phyloP scores from a whole-genome alignment of 257 asterid genomes.

The Haberlea rhodopensis region DNA sequence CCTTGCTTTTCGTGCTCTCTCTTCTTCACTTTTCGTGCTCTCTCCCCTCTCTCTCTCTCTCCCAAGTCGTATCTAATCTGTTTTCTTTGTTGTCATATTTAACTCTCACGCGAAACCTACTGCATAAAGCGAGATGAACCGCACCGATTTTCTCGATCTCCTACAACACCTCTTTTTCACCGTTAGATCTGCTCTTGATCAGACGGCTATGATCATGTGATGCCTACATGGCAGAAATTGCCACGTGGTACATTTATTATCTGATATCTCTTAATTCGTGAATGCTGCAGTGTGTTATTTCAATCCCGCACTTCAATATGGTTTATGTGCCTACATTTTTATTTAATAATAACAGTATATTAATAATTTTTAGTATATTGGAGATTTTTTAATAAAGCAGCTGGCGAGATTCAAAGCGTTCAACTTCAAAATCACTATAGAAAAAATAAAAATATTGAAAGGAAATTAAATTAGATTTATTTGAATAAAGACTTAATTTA shows the following conservation, averaged over 20 bases:
- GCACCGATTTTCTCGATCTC: constrained; percentile 47
- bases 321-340: no score
- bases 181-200: constrained; percentile 43
- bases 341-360: no score
- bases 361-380: no score
- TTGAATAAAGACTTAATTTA: no score
- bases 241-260: constrained; percentile 42
- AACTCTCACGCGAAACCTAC: constrained; percentile 60
- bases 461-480: no score
- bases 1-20: constrained; percentile 24
- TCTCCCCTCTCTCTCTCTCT: constrained; percentile 31
- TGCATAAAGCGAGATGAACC: constrained; percentile 45
- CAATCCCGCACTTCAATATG: no score
- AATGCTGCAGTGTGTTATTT: no score
- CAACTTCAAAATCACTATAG: not conserved
- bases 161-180: constrained; percentile 14
- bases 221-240: constrained; percentile 60
- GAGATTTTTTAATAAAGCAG: not conserved
- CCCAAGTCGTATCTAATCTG: constrained; percentile 37
- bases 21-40: constrained; percentile 26
- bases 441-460: no score
- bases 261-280: no score
- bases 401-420: not conserved
- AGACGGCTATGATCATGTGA: constrained; percentile 29
- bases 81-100: constrained; percentile 32